Evolutionary conservation across 306 rosid genomes (phyloP).

Genomic region (Sophora flavescens): DNA sequence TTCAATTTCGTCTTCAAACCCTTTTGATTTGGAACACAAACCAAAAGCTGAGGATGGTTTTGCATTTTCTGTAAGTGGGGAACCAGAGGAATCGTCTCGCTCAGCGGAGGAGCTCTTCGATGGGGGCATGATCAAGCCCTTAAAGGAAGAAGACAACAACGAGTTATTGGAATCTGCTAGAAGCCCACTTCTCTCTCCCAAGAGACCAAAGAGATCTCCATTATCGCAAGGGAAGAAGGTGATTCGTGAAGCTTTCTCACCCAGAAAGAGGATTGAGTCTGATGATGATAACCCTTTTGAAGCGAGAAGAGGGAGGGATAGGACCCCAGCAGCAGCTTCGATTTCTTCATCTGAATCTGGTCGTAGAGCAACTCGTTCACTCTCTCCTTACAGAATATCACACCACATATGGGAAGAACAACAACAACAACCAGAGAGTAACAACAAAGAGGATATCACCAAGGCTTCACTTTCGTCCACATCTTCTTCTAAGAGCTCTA

Average conservation of each 20-base stretch:
- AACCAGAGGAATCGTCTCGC: too few species aligned
- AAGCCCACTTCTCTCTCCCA: constrained; percentile 46
- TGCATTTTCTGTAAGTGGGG: too few species aligned
- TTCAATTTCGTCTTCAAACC: too few species aligned
- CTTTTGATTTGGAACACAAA: too few species aligned
- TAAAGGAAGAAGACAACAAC: too few species aligned
- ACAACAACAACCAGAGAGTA: constrained; percentile 23
- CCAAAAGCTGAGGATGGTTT: too few species aligned
- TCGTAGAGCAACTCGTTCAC: constrained; percentile 69
- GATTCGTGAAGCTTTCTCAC: constrained; percentile 50
- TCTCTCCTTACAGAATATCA: constrained; percentile 71
- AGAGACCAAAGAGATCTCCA: constrained; percentile 30
- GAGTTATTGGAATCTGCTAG: constrained; percentile 6
- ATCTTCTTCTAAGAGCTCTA: constrained; percentile 55
- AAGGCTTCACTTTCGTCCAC: neutral
- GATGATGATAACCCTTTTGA: neutral
- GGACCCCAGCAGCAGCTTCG: neutral
- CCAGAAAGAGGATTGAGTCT: constrained; percentile 44
- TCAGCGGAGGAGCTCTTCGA: too few species aligned
- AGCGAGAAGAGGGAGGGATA: constrained; percentile 69
- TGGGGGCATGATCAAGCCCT: too few species aligned
- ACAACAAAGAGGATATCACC: constrained; percentile 35
- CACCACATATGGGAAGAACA: constrained; percentile 59
- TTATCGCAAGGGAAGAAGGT: constrained; percentile 46
- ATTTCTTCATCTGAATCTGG: constrained; percentile 47